Evolutionary conservation across 177 flowering plant species (phyloP).

Genomic region (Vitis hybrid): DNA sequence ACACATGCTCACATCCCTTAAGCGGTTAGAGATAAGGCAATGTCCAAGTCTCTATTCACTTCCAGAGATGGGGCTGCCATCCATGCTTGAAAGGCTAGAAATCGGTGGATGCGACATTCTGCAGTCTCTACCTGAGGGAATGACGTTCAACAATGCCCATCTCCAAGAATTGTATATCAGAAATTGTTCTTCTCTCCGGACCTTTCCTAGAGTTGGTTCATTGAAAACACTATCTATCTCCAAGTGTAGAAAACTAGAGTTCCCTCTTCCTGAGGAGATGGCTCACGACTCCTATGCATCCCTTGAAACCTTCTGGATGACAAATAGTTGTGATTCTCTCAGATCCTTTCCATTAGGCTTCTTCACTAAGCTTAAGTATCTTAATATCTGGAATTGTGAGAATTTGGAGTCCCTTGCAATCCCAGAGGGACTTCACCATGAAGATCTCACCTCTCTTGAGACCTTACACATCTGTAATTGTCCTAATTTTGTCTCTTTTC

Average conservation of each 20-base stretch:
- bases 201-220: too few species aligned
- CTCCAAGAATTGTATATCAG: conserved; percentile 1
- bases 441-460: too few species aligned
- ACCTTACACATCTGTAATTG: too few species aligned
- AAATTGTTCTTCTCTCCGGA: neutral
- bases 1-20: too few species aligned
- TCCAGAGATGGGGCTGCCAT: neutral
- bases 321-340: conserved; percentile 11
- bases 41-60: too few species aligned
- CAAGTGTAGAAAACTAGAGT: conserved; percentile 8
- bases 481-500: too few species aligned
- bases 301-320: neutral
- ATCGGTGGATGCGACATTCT: neutral
- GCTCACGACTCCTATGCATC: neutral
- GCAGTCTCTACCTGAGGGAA: neutral
- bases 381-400: neutral
- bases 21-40: too few species aligned
- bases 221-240: neutral
- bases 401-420: conserved; percentile 6
- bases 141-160: neutral
- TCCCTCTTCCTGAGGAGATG: neutral
- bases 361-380: conserved; percentile 9
- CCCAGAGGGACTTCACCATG: neutral
- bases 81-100: neutral
- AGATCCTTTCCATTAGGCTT: conserved; percentile 7